phyloP scores from a whole-genome alignment of 129 eudicot genomes.

The Ambrosia artemisiifolia region DNA sequence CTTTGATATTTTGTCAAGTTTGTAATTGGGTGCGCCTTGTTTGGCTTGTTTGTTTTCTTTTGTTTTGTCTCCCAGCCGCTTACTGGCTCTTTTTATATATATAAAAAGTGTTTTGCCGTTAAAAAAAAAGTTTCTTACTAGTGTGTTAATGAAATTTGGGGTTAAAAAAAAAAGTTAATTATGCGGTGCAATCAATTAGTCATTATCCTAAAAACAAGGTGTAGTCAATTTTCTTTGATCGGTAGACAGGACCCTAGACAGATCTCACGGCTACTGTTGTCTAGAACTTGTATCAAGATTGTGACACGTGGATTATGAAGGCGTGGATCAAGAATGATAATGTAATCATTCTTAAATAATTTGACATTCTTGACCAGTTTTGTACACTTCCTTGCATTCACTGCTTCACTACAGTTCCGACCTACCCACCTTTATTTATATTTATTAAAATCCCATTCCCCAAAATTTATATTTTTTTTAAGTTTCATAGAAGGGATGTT shows the following conservation, averaged over 20 bases:
- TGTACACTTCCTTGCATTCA: constrained; percentile 29
- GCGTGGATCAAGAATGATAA: constrained; percentile 37
- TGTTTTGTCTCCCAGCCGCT: too few relatives aligned
- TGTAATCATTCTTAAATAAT: constrained; percentile 56
- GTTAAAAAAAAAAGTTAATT: too few relatives aligned
- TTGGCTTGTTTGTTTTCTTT: too few relatives aligned
- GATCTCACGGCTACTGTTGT: constrained; percentile 35
- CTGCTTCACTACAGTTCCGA: constrained; percentile 36
- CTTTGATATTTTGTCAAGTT: too few relatives aligned
- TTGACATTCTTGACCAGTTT: constrained; percentile 50
- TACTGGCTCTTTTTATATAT: too few relatives aligned
- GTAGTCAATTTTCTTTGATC: constrained; percentile 34
- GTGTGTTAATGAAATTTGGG: too few relatives aligned
- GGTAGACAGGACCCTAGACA: constrained; percentile 21
- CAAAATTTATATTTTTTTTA: not conserved
- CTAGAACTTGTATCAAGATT: constrained; percentile 8
- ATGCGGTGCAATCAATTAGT: not conserved
- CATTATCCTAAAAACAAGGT: constrained; percentile 20
- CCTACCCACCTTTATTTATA: constrained; percentile 11
- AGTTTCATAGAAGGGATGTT: too few relatives aligned
- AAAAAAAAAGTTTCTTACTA: too few relatives aligned
- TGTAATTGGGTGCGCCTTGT: too few relatives aligned
- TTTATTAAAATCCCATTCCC: constrained; percentile 20
- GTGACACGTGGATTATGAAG: constrained; percentile 30
- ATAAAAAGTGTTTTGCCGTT: too few relatives aligned